Evolutionary conservation across 805 yeast genomes (phyloP), one percentile per base, ranked within the genome.

Genomic region (Teunomyces pallodes): DNA sequence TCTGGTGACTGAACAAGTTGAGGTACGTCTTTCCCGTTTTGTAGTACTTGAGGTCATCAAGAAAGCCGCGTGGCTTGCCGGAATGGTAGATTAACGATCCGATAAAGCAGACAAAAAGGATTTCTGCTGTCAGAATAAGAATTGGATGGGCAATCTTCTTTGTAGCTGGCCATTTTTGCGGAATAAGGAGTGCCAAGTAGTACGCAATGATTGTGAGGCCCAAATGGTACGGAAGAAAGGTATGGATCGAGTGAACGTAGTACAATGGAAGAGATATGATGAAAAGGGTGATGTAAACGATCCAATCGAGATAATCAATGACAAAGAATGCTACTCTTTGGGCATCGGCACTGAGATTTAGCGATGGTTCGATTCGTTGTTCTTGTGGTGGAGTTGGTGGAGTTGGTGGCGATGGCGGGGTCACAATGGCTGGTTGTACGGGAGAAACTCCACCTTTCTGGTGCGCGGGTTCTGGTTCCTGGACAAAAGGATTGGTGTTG

Each of bases 1-100:
- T 56, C 17, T 65, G 51, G 24, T 67, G 62, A 54, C 76, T 76
- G 62, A 86, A 84, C 26, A 87, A 70, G 48, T 76, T 66, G 40
- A 84, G 61, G 57, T 87, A 87, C 10, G 73, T 85, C 46, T 83
- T 74, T 0, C 91, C 91, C 0, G 92, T 87, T 54, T 82, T 81
- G 67, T 83, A 87, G 54, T 72, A 70, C 36, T 66, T 58, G 49
- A 87, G 70, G 26, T 76, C 76, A 2, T 68, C 71, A 33, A 81
- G 65, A 53, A 84, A 86, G 33, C 79, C 77, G 36, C 75, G 73
- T 2, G 74, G 72, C 13, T 64, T 46, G 6, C 70, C 70, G 7
- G 45, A 47, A 45, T 70, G 73, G 50, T 62, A 69, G 45, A 86
- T 84, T 49, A 81, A 56, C 4, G 83, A 76, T 12, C 85, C 77